Conservation (phyloP, 2,329 filamentous ascomycete species). For the Penicillium decumbens region DNA sequence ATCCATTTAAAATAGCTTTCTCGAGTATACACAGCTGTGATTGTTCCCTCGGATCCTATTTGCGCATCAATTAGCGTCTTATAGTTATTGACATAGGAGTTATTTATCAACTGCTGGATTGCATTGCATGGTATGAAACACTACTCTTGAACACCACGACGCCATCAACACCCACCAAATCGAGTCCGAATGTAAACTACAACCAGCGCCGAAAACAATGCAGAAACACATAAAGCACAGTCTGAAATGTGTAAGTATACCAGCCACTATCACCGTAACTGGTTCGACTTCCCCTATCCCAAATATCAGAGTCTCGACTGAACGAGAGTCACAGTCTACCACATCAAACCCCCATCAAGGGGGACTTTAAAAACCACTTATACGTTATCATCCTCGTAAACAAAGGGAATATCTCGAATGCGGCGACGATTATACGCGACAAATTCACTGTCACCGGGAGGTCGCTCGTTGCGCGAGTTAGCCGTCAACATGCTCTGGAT, state of each 20-base stretch:
- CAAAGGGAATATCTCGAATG: slow-evolving; percentile 84
- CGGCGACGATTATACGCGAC: slow-evolving; percentile 72
- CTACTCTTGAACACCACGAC: not conserved
- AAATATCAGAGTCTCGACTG: not conserved
- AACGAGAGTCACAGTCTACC: not conserved
- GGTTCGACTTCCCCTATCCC: not conserved
- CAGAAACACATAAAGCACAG: slow-evolving; percentile 1
- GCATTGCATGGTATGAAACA: not conserved
- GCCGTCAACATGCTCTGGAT: slow-evolving; percentile 97
- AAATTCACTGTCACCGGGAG: slow-evolving; percentile 85
- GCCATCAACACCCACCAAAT: slow-evolving; percentile 3
- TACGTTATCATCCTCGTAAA: slow-evolving; percentile 85
- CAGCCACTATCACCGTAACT: not conserved
- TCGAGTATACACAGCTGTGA: no score
- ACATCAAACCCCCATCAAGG: not conserved
- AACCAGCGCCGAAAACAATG: slow-evolving; percentile 10
- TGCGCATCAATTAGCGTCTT: no score
- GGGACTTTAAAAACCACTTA: slow-evolving; percentile 30
- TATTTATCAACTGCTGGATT: not conserved
- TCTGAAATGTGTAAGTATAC: not conserved
- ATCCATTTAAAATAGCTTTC: no score
- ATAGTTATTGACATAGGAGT: not conserved
- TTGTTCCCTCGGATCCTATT: no score
- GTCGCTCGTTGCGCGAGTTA: slow-evolving; percentile 85
- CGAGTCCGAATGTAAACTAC: not conserved